Percentiles rank a stretch among this genome's conserved stretches.
Evolutionary conservation across 257 asterid species (phyloP).

Genomic region (Jacaranda copaia): DNA sequence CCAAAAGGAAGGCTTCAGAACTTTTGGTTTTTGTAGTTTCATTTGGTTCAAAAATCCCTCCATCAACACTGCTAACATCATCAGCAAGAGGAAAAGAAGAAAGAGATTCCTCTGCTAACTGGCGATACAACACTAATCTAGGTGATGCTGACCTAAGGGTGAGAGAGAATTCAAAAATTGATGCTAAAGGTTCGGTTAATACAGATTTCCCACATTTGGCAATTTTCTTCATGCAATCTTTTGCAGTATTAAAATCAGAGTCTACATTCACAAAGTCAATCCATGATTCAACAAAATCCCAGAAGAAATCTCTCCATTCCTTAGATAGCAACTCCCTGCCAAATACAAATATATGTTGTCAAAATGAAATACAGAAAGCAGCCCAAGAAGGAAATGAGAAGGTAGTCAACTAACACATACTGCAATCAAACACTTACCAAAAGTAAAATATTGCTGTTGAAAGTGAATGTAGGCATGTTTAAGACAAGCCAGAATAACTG

Average conservation of each 20-base stretch:
- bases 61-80: conserved; percentile 57
- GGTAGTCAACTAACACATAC: conserved; percentile 11
- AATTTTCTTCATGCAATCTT: conserved; percentile 80
- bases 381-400: conserved; percentile 23
- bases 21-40: conserved; percentile 49
- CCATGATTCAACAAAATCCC: conserved; percentile 95
- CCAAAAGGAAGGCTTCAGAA: conserved; percentile 54
- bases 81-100: conserved; percentile 87
- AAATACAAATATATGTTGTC: conserved; percentile 36
- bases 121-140: conserved; percentile 84
- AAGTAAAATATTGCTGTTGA: background rate
- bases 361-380: conserved; percentile 9
- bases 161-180: conserved; percentile 92
- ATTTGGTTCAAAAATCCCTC: conserved; percentile 50
- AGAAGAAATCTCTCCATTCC: conserved; percentile 83
- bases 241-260: conserved; percentile 67
- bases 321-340: conserved; percentile 90
- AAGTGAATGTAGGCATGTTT: conserved; percentile 13
- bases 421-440: conserved; percentile 4
- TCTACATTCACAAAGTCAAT: conserved; percentile 56
- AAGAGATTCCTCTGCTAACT: conserved; percentile 94
- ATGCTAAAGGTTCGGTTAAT: conserved; percentile 75
- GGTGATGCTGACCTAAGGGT: conserved; percentile 98
- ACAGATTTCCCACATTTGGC: conserved; percentile 73
- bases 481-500: conserved; percentile 9